Percentiles rank a stretch among this genome's conserved stretches.
These are phyloP conservation scores for Yarrowia sp. DNA, from an alignment of 805 yeast species.

Conservation along the genomic window DNA sequence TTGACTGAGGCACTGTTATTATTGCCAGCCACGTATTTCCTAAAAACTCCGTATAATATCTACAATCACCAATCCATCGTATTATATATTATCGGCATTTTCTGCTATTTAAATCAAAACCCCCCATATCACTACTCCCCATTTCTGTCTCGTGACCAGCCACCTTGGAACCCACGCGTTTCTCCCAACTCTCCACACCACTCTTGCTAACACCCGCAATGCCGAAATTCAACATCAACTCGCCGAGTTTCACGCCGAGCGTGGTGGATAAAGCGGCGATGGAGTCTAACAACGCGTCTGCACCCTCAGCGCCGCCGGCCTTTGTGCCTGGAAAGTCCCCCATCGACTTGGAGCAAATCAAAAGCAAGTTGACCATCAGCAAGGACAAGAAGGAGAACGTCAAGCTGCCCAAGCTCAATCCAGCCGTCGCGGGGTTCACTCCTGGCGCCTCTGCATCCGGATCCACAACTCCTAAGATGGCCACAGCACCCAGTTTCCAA, in stretches of 20 bases:
- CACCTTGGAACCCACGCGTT: background rate
- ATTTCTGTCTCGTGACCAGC: background rate
- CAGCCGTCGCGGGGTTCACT: constrained; percentile 1
- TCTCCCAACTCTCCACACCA: constrained; percentile 5
- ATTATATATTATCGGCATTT: too few species aligned
- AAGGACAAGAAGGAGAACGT: constrained; percentile 14
- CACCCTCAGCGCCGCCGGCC: background rate
- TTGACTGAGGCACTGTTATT: too few species aligned
- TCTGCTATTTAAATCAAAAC: too few species aligned
- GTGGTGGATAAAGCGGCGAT: background rate
- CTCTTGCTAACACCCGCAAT: background rate
- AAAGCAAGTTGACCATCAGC: constrained; percentile 25
- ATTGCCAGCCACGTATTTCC: too few species aligned
- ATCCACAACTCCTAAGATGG: background rate
- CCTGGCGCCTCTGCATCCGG: background rate
- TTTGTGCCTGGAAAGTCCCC: constrained; percentile 9
- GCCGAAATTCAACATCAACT: constrained; percentile 27
- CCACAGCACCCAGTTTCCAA: constrained; percentile 1
- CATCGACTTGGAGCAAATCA: constrained; percentile 19
- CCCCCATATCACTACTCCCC: too few species aligned
- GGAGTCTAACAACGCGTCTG: background rate
- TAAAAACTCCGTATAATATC: too few species aligned
- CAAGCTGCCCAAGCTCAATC: constrained; percentile 4
- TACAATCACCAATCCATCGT: too few species aligned
- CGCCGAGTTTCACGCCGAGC: constrained; percentile 23